Percentiles rank a stretch among this genome's conserved stretches.
Evolutionary conservation across 768 basidiomycete genomes (phyloP).

Genomic region (Pleurotus sapidus): DNA sequence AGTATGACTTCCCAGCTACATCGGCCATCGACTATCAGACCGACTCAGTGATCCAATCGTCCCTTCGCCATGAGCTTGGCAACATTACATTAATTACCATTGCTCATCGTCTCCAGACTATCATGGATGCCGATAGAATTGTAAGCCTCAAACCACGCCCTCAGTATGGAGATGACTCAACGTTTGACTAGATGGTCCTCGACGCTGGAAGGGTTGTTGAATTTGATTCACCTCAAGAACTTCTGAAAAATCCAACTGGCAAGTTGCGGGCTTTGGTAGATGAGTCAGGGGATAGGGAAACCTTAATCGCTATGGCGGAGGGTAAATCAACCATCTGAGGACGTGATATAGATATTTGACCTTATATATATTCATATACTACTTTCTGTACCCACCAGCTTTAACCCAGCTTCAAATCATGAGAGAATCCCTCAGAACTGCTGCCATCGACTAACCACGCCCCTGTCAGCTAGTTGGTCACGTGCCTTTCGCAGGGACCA

Average conservation of each 20-base stretch:
- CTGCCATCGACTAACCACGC: too few relatives aligned
- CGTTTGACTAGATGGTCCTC: slow-evolving; percentile 29
- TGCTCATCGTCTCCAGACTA: slow-evolving; percentile 51
- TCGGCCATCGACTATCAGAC: slow-evolving; percentile 12
- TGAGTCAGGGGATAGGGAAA: slow-evolving; percentile 52
- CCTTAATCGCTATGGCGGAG: slow-evolving; percentile 42
- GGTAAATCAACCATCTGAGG: slow-evolving; percentile 8
- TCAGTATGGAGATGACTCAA: background rate
- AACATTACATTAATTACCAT: slow-evolving; percentile 26
- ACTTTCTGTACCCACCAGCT: too few relatives aligned
- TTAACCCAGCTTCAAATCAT: too few relatives aligned
- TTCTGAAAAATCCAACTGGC: slow-evolving; percentile 52
- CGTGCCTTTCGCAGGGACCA: too few relatives aligned
- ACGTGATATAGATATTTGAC: background rate
- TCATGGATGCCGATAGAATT: slow-evolving; percentile 50
- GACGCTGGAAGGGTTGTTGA: slow-evolving; percentile 49
- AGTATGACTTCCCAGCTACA: background rate
- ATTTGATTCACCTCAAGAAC: slow-evolving; percentile 46
- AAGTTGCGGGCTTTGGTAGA: slow-evolving; percentile 54
- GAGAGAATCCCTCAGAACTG: too few relatives aligned
- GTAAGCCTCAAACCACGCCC: background rate
- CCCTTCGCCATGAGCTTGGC: slow-evolving; percentile 11
- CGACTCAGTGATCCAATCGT: slow-evolving; percentile 12
- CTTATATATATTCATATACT: too few relatives aligned
- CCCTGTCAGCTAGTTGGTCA: too few relatives aligned